Evolutionary conservation across 2,329 filamentous ascomycete genomes (phyloP), one percentile per base, ranked within the genome.

Genomic region (Cordyceps cateniannulata): DNA sequence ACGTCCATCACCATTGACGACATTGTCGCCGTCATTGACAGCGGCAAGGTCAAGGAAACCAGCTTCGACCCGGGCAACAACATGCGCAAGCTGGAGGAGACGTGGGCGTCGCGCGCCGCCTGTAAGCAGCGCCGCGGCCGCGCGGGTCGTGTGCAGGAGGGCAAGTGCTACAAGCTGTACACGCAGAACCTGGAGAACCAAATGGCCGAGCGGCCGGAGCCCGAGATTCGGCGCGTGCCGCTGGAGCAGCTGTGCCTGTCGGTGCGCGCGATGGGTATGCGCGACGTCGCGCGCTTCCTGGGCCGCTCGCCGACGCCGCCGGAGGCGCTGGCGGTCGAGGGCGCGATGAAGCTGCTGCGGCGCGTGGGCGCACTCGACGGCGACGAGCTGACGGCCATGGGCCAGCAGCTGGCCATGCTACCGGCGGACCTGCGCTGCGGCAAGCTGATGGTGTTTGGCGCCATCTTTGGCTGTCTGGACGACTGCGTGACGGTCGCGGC

Each of bases 1-100:
- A 99, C 95, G 0, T 98, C 95, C 2, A 98, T 99, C 71, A 99
- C 95, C 0, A 99, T 99, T 63, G 93, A 97, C 70, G 95, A 99
- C 70, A 90, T 99, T 58, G 90, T 98, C 2, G 93, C 91, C 2
- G 95, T 99, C 50, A 93, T 99, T 64, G 95, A 99, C 72, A 95
- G 89, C 12, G 95, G 95, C 29, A 87, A 91, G 58, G 95, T 99
- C 62, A 99, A 99, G 71, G 93, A 99, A 74, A 99, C 93, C 0
- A 93, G 90, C 70, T 98, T 93, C 68, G 95, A 98, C 71, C 85
- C 91, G 0, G 84, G 88, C 64, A 96, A 89, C 71, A 96, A 96
- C 70, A 96, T 98, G 87, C 89, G 96, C 48, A 92, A 91, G 68
- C 84, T 99, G 1, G 89, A 93, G 66, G 95, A 99, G 76, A 92